These are phyloP conservation scores for Wickerhamiella kurtzmanii DNA, from an alignment of 805 yeast genomes.

Conservation along the genomic window DNA sequence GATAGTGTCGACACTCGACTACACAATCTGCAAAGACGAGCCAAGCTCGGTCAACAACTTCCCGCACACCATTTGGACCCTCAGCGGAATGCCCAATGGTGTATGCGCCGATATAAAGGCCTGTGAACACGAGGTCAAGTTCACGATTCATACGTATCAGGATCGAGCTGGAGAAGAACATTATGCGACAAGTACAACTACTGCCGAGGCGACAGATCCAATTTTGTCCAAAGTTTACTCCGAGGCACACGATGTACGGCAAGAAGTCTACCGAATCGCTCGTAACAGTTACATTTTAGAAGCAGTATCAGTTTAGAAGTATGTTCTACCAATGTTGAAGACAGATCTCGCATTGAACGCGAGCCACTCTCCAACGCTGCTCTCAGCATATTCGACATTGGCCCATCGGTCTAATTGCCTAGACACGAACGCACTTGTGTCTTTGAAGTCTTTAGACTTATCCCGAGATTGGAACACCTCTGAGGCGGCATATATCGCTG, in stretches of 20 bases:
- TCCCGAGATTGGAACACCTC: conserved; percentile 78
- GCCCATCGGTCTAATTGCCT: conserved; percentile 42
- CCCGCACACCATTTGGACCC: neutral
- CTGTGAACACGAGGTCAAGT: neutral
- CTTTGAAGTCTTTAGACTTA: conserved; percentile 37
- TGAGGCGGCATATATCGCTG: conserved; percentile 51
- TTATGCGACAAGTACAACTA: neutral
- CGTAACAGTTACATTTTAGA: conserved; percentile 1
- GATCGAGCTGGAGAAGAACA: neutral
- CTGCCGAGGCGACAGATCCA: conserved; percentile 1
- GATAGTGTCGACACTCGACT: neutral
- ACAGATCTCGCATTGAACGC: conserved; percentile 52
- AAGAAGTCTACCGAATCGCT: neutral
- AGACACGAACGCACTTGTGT: conserved; percentile 53
- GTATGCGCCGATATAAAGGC: neutral
- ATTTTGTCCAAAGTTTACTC: neutral
- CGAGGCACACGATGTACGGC: neutral
- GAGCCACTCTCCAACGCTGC: conserved; percentile 61
- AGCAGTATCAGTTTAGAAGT: neutral
- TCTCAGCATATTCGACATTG: conserved; percentile 45
- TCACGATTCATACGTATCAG: neutral
- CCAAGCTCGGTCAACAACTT: neutral
- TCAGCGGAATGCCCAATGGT: neutral
- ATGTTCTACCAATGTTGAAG: conserved; percentile 39
- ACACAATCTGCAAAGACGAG: neutral